Base-by-base conservation (phyloP, 495 filamentous ascomycete genomes). In the Lepraria neglecta region DNA sequence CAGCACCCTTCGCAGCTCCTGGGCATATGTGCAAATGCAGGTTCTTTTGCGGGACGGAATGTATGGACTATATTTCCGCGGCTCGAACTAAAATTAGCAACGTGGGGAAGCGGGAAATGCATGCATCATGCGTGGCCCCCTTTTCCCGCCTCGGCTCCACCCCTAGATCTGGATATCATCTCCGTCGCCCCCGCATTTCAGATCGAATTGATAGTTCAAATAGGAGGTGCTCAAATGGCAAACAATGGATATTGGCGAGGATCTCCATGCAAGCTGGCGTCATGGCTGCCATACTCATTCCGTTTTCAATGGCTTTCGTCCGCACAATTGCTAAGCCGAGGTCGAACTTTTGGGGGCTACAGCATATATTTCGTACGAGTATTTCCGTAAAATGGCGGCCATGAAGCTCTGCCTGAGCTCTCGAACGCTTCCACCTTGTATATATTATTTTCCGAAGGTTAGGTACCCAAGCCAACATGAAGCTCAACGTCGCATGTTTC, bases 111-210 rank as follows among this genome's bases (percentile, higher is more conserved):
- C 24, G 27, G 52, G 52, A 33, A 19, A 24, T n/a, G 42, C 40
- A 33, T 19, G 17, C 15, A 24, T 24, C 24, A 24, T 24, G 24
- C 24, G 2, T 24, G 24, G 24, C 42, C 17, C 19, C 24, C 2
- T 2, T 15, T 21, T 52, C 12, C 46, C 15, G 40, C 24, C 3
- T 46, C 42, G 40, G 55, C n/a, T 11, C 17, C 24, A 46, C n/a
- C 42, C 42, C 56, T 58, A 27, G 4, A 58, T 46, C 28, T 58
- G 56, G 21, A 56, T 33, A 17, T 50, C 24, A 14, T 50, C 11
- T 50, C 46, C 46, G 46, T 28, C 19, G 27, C 14, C 9, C 19
- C 46, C 10, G 21, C 7, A 27, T 28, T 14, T 14, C 46, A 15
- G 24, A 10, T 28, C 0, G 14, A 24, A 28, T 14, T 3, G 24